phyloP scores from a whole-genome alignment of 495 filamentous ascomycete genomes.

The Hamigera avellanea region DNA sequence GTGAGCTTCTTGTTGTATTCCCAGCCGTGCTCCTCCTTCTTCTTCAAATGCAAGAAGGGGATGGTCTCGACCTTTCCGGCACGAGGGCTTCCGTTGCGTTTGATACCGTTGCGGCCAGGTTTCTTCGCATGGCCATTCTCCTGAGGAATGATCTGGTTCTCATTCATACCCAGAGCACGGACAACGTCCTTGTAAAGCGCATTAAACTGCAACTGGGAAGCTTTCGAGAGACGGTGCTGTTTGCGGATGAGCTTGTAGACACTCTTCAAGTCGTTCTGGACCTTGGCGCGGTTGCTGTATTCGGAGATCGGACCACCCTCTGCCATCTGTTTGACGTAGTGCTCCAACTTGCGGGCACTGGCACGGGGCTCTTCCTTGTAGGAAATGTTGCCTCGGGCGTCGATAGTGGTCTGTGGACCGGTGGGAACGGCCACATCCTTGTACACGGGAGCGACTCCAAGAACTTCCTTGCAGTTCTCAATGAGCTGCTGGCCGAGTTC shows the following conservation, averaged over 20 bases:
- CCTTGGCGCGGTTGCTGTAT: constrained; percentile 96
- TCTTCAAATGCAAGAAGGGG: constrained; percentile 93
- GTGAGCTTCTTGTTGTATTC: constrained; percentile 99
- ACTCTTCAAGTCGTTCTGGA: constrained; percentile 84
- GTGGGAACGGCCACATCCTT: constrained; percentile 93
- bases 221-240: constrained; percentile 92
- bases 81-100: constrained; percentile 45
- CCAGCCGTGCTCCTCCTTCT: constrained; percentile 90
- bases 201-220: constrained; percentile 91
- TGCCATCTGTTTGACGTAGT: constrained; percentile 98
- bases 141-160: constrained; percentile 86
- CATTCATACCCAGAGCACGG: constrained; percentile 89
- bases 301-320: constrained; percentile 96
- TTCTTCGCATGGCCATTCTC: constrained; percentile 65
- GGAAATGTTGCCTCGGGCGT: constrained; percentile 76
- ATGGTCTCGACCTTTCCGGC: constrained; percentile 92
- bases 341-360: constrained; percentile 92
- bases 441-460: constrained; percentile 72
- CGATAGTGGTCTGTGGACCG: constrained; percentile 79
- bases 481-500: constrained; percentile 90
- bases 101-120: constrained; percentile 41
- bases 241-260: constrained; percentile 97
- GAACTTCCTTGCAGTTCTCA: constrained; percentile 91
- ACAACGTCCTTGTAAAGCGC: constrained; percentile 85
- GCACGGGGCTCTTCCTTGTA: constrained; percentile 82